Evolutionary conservation across 768 basidiomycete species (phyloP).

Genomic region (Macrolepiota albuminosa): DNA sequence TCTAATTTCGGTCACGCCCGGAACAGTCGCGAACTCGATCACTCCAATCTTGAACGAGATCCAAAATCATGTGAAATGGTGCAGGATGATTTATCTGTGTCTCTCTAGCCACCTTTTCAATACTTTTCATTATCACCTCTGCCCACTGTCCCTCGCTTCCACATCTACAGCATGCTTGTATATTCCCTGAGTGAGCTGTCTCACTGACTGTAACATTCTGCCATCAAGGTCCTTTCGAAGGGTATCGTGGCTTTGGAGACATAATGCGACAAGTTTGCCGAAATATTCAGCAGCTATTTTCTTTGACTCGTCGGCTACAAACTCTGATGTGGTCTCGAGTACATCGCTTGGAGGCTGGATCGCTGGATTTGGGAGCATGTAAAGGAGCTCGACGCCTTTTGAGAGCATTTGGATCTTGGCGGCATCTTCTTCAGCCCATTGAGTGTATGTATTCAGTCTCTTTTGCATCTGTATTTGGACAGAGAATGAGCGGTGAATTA

Average conservation of each 20-base stretch:
- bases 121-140: background rate
- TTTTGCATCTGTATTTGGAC: conserved; percentile 2
- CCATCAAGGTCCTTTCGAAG: background rate
- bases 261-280: background rate
- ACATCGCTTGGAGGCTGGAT: background rate
- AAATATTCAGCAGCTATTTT: background rate
- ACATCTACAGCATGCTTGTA: background rate
- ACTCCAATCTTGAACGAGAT: background rate
- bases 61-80: background rate
- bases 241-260: background rate
- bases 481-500: background rate
- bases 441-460: background rate
- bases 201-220: background rate
- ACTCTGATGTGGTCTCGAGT: background rate
- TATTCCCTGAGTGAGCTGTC: background rate
- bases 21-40: no score
- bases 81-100: background rate
- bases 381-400: background rate
- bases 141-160: background rate
- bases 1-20: no score
- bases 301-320: background rate
- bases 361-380: conserved; percentile 2
- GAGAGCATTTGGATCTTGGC: conserved; percentile 1
- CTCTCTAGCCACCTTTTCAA: background rate
- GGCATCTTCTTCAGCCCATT: conserved; percentile 1